Base-by-base conservation (phyloP, 23 red algal species). In the Gracilaria caudata region DNA sequence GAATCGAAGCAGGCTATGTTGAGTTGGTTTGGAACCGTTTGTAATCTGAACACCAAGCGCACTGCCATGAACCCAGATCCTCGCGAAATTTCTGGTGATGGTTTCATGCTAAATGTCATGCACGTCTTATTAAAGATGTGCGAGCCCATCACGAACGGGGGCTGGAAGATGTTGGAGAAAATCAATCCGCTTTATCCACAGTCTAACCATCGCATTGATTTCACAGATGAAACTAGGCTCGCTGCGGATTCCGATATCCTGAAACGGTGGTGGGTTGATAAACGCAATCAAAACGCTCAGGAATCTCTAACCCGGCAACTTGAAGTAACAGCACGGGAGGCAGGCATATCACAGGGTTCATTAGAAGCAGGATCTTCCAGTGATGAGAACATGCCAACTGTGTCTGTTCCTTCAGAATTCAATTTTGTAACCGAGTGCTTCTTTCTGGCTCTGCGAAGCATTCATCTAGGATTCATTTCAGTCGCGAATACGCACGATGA, bases 81-180 rank as follows among this genome's bases (percentile, higher is more conserved):
- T 51, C 32, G 72, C 4, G 80, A 60, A 38, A 73, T 86, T 17
- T 81, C 91, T 14, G 86, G 80, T 20, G 93, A 94, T 81, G 97
- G 97, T 7, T 99, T 95, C 77, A 92, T 96, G 58, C 26, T 99
- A 26, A 99, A 99, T 54, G 53, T 99, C 0, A 87, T 94, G 93
- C 77, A 92, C 2, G 97, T 99, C 35, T 45, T 99, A 60, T 73
- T 95, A 33, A 82, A 87, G 54, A 46, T 95, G n/a, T 78, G 79
- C 28, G 93, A 90, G 16, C 97, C 97, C 0, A 94, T 99, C 51
- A 58, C 88, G 6, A 64, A 92, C 54, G 93, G 93, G 24, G 84
- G 81, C 21, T 99, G 93, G 70, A 91, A 92, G 40, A 95, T 95
- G 66, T 63, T 99, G 88, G 77, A 73, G 43, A 95, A 88, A 58